These are phyloP conservation scores for Suhomyces bribrorum DNA, from an alignment of 1,139 yeast species.

Conservation along the genomic window DNA sequence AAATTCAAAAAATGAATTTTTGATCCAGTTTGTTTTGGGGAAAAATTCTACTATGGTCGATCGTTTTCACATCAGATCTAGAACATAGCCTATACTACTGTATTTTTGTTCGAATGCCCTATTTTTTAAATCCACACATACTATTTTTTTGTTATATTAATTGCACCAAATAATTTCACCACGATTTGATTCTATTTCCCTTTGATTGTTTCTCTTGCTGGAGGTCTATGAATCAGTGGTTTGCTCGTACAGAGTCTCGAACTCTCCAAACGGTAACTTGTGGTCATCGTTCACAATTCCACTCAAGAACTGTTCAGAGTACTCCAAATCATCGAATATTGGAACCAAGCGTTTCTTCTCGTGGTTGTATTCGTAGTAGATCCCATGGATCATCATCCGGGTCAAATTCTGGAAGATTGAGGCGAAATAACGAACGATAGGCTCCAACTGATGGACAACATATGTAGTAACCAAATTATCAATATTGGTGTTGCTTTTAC, in stretches of 20 bases:
- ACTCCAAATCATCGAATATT: conserved; percentile 31
- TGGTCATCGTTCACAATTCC: not conserved
- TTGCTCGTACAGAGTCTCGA: conserved; percentile 2
- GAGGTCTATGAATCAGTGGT: no score
- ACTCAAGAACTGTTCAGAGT: conserved; percentile 25
- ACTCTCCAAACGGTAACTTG: conserved; percentile 13
- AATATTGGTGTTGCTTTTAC: conserved; percentile 25
- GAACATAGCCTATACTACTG: no score
- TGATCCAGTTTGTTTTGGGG: no score
- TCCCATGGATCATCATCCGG: conserved; percentile 40
- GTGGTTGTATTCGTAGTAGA: conserved; percentile 28
- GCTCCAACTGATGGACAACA: conserved; percentile 37
- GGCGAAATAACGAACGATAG: conserved; percentile 31
- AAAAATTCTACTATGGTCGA: no score
- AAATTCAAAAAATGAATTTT: no score
- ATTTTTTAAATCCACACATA: no score
- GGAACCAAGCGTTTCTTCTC: conserved; percentile 21
- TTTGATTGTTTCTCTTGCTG: no score
- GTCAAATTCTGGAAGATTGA: conserved; percentile 29
- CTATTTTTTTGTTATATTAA: no score
- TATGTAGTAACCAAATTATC: conserved; percentile 41
- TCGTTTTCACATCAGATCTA: no score
- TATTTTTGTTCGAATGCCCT: no score
- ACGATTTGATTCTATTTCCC: no score
- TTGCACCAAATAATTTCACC: no score